These are phyloP conservation scores for Aquilaria agallochum DNA, from an alignment of 441 rosid genomes.

Conservation along the genomic window DNA sequence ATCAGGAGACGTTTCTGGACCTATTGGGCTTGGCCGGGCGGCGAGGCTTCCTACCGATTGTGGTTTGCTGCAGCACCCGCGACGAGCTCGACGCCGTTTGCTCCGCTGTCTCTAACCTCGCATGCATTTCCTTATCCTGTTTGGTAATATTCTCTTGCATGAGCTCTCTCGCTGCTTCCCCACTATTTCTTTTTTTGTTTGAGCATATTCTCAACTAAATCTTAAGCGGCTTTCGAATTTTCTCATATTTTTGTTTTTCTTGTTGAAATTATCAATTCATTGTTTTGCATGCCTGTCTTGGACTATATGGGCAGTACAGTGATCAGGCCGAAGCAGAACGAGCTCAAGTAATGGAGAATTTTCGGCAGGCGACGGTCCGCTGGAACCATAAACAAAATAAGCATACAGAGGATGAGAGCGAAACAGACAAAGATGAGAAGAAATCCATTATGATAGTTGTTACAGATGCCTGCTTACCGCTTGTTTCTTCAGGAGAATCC, in stretches of 20 bases:
- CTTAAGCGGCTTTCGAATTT: background rate
- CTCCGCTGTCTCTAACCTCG: conserved; percentile 64
- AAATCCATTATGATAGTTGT: conserved; percentile 68
- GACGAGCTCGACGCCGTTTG: conserved; percentile 88
- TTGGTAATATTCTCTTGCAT: conserved; percentile 33
- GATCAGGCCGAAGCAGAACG: conserved; percentile 71
- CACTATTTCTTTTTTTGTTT: conserved; percentile 1
- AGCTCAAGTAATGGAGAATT: conserved; percentile 44
- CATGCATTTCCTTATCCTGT: conserved; percentile 55
- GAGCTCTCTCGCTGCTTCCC: background rate
- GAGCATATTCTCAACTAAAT: background rate
- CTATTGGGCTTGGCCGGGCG: conserved; percentile 61
- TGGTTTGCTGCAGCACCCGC: conserved; percentile 81
- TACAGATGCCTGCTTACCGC: conserved; percentile 82
- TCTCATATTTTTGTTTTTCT: background rate
- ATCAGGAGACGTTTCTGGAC: conserved; percentile 72
- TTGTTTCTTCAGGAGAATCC: conserved; percentile 59
- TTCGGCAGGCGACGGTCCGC: conserved; percentile 42
- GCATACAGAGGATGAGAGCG: conserved; percentile 34
- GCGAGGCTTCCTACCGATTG: conserved; percentile 66
- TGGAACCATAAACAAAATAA: conserved; percentile 47
- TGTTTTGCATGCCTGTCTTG: background rate
- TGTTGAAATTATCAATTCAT: conserved; percentile 9
- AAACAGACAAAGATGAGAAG: conserved; percentile 31
- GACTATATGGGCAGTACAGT: conserved; percentile 48